phyloP scores from a whole-genome alignment of 108 stramenopile genomes.

The Nitzschia palea region DNA sequence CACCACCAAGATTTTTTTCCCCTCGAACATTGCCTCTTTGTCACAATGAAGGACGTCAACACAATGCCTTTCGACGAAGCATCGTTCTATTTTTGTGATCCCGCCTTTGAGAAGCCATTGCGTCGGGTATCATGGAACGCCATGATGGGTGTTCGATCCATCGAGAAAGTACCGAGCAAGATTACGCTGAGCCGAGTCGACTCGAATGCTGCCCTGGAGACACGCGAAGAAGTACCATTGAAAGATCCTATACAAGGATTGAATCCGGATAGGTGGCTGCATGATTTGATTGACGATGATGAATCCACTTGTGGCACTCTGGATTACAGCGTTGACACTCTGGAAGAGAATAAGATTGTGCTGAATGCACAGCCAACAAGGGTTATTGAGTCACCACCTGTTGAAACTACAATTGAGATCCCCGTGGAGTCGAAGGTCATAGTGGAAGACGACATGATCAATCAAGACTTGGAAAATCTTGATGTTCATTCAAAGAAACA shows the following conservation, averaged over 20 bases:
- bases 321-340: slow-evolving; percentile 22
- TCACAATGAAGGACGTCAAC: not conserved
- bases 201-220: not conserved
- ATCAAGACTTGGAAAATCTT: not conserved
- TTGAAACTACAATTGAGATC: not conserved
- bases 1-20: no score
- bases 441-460: not conserved
- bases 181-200: not conserved
- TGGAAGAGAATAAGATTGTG: not conserved
- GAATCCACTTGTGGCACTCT: slow-evolving; percentile 21
- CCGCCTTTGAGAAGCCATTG: not conserved
- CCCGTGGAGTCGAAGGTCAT: not conserved
- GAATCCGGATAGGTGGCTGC: slow-evolving; percentile 7
- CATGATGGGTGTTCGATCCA: not conserved
- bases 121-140: not conserved
- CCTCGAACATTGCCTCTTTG: no score
- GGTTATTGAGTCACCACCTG: not conserved
- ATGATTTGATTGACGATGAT: not conserved
- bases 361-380: not conserved
- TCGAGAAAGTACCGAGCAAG: not conserved
- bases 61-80: slow-evolving; percentile 6
- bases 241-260: not conserved
- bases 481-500: not conserved
- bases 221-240: not conserved
- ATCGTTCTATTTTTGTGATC: slow-evolving; percentile 10